Percentiles rank a stretch among this genome's conserved stretches.
These are phyloP conservation scores for Pseudogymnoascus sp. DNA, from an alignment of 2,329 filamentous ascomycete genomes.

Conservation along the genomic window DNA sequence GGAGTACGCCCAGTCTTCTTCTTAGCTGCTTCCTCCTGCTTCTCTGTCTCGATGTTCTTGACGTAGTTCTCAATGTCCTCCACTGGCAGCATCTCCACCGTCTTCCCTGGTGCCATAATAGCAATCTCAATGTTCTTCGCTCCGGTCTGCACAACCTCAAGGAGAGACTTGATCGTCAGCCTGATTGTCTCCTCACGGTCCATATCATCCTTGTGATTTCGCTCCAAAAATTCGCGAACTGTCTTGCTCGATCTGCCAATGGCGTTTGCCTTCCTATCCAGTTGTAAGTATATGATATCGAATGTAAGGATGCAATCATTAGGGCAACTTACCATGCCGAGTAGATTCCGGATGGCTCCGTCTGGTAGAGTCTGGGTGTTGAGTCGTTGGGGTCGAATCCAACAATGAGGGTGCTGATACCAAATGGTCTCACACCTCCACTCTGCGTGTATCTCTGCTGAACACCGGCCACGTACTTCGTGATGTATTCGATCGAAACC, in stretches of 20 bases:
- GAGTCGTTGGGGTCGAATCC: slow-evolving; percentile 95
- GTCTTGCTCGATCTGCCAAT: slow-evolving; percentile 99
- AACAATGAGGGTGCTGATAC: slow-evolving; percentile 94
- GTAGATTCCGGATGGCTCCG: slow-evolving; percentile 98
- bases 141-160: slow-evolving; percentile 97
- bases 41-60: slow-evolving; percentile 98
- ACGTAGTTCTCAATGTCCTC: slow-evolving; percentile 97
- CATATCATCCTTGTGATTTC: slow-evolving; percentile 98
- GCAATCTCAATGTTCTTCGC: slow-evolving; percentile 99
- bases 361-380: slow-evolving; percentile 88
- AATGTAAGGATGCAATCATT: not conserved
- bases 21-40: slow-evolving; percentile 86
- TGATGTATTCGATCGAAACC: slow-evolving; percentile 97
- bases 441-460: slow-evolving; percentile 99
- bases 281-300: slow-evolving; percentile 13
- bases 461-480: slow-evolving; percentile 95
- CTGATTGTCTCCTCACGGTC: slow-evolving; percentile 93
- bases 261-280: slow-evolving; percentile 89
- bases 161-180: slow-evolving; percentile 92
- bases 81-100: slow-evolving; percentile 85
- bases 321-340: slow-evolving; percentile 72
- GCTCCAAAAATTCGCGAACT: slow-evolving; percentile 94
- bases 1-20: slow-evolving; percentile 79
- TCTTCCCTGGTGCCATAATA: slow-evolving; percentile 89
- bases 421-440: slow-evolving; percentile 96